Evolutionary conservation across 495 filamentous ascomycete species (phyloP).

Genomic region (Annulohypoxylon nitens): DNA sequence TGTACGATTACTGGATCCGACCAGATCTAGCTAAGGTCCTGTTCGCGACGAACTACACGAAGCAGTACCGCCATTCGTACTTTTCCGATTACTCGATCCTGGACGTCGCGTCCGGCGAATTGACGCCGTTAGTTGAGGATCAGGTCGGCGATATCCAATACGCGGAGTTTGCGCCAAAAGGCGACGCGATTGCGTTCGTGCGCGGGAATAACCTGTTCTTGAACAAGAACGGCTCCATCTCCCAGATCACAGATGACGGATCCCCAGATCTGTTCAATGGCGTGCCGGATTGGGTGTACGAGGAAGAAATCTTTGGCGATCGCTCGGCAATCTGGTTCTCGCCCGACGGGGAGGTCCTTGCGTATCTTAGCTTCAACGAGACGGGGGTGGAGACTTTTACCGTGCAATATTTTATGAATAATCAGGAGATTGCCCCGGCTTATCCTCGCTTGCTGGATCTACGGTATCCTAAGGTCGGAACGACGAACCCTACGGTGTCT

Average conservation of each 20-base stretch:
- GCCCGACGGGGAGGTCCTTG: conserved; percentile 68
- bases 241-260: conserved; percentile 67
- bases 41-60: conserved; percentile 67
- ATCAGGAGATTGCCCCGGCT: conserved; percentile 58
- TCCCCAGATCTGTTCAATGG: conserved; percentile 68
- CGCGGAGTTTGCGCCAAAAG: conserved; percentile 62
- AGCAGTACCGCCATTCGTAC: conserved; percentile 70
- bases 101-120: conserved; percentile 60
- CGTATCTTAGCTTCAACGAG: conserved; percentile 70
- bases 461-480: conserved; percentile 71
- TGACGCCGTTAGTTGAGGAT: conserved; percentile 60
- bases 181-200: conserved; percentile 68
- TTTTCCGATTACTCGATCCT: conserved; percentile 69
- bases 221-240: conserved; percentile 60
- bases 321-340: conserved; percentile 69
- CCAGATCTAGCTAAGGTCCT: conserved; percentile 62
- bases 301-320: conserved; percentile 69
- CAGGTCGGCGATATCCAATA: conserved; percentile 69
- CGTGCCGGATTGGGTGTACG: conserved; percentile 74
- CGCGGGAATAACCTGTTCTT: conserved; percentile 69
- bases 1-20: conserved; percentile 54
- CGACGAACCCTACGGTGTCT: conserved; percentile 66
- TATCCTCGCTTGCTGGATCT: conserved; percentile 67
- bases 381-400: conserved; percentile 69
- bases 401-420: conserved; percentile 69